Evolutionary conservation across 306 rosid species (phyloP).

Genomic region (Quercus gilva): DNA sequence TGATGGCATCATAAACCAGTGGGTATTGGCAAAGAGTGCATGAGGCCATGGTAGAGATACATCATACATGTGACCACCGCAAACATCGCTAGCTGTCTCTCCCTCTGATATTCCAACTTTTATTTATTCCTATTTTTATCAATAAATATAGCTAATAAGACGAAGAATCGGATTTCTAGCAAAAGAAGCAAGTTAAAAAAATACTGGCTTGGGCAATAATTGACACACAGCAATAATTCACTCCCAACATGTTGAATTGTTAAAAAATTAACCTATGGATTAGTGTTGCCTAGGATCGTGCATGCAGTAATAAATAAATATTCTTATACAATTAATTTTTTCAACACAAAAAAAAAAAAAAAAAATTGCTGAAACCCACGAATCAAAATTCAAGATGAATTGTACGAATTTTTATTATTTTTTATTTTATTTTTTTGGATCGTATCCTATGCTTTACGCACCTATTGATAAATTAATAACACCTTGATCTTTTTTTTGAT

Average conservation of each 20-base stretch:
- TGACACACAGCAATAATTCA: conserved; percentile 4
- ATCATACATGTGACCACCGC: conserved; percentile 67
- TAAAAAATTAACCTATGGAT: conserved; percentile 46
- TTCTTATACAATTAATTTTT: background rate
- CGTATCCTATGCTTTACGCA: no score
- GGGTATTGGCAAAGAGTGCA: conserved; percentile 20
- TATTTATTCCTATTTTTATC: background rate
- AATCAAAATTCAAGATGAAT: background rate
- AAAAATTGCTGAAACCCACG: background rate
- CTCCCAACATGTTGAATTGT: conserved; percentile 10
- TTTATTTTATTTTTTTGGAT: no score
- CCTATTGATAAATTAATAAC: no score
- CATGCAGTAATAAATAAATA: conserved; percentile 12
- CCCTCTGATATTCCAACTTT: conserved; percentile 32
- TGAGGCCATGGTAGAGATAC: conserved; percentile 23
- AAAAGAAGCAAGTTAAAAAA: background rate
- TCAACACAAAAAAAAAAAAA: background rate
- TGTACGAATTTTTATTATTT: no score
- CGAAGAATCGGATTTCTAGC: conserved; percentile 16
- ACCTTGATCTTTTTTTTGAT: no score
- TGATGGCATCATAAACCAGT: conserved; percentile 21
- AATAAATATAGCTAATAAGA: conserved; percentile 4
- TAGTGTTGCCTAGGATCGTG: conserved; percentile 46
- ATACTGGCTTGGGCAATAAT: conserved; percentile 12
- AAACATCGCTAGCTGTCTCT: conserved; percentile 46